phyloP scores from a whole-genome alignment of 495 filamentous ascomycete species.

The Durotheca rogersii region DNA sequence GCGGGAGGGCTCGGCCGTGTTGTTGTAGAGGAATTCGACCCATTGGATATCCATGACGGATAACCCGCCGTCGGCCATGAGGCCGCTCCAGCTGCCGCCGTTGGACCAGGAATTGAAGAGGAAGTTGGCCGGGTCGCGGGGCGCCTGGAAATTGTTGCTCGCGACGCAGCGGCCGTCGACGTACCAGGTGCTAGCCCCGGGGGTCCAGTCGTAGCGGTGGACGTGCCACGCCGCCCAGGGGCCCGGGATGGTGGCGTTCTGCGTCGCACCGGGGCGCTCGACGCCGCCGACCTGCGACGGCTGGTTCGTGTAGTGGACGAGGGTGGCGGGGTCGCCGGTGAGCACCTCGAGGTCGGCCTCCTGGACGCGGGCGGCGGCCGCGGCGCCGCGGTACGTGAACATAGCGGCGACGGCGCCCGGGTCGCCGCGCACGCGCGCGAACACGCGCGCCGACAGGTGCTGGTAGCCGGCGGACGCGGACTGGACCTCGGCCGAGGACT shows the following conservation, averaged over 20 bases:
- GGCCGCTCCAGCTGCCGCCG: conserved; percentile 69
- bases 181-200: conserved; percentile 61
- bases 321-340: conserved; percentile 53
- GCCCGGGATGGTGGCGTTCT: conserved; percentile 37
- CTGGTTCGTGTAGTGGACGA: conserved; percentile 74
- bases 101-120: conserved; percentile 77
- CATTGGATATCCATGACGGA: conserved; percentile 71
- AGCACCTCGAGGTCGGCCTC: conserved; percentile 79
- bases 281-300: conserved; percentile 51
- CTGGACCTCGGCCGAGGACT: conserved; percentile 62
- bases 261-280: conserved; percentile 42
- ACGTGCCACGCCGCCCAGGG: conserved; percentile 66
- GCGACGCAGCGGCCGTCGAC: conserved; percentile 58
- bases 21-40: conserved; percentile 73
- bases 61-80: conserved; percentile 58
- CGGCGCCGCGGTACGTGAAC: conserved; percentile 59
- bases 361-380: conserved; percentile 49
- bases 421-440: conserved; percentile 51
- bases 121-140: conserved; percentile 56
- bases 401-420: conserved; percentile 65
- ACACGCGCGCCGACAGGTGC: conserved; percentile 62
- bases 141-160: conserved; percentile 60
- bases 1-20: conserved; percentile 30
- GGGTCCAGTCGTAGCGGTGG: conserved; percentile 72
- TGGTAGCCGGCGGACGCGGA: conserved; percentile 51